These are phyloP conservation scores for Elsinoe arachidis DNA, from an alignment of 2,329 filamentous ascomycete species.

Conservation along the genomic window DNA sequence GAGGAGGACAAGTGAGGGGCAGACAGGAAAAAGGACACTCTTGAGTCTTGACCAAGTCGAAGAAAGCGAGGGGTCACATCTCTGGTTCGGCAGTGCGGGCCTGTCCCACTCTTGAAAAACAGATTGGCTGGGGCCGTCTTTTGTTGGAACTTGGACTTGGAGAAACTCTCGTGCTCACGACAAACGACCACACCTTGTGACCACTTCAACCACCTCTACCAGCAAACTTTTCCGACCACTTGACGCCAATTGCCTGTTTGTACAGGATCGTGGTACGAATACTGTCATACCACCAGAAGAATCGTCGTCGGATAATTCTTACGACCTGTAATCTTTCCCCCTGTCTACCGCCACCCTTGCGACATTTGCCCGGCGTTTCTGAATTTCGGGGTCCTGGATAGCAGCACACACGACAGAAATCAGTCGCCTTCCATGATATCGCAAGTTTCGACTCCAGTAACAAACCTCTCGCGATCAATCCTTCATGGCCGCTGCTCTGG, in stretches of 20 bases:
- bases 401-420: slow-evolving; percentile 1
- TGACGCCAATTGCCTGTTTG: neutral
- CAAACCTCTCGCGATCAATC: neutral
- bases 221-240: neutral
- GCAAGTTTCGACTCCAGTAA: neutral
- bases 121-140: slow-evolving; percentile 6
- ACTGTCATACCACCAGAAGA: neutral
- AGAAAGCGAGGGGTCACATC: slow-evolving; percentile 1
- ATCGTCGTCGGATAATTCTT: neutral
- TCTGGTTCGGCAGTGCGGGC: slow-evolving; percentile 5
- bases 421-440: slow-evolving; percentile 11
- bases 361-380: slow-evolving; percentile 3
- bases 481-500: slow-evolving; percentile 10
- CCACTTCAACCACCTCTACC: neutral
- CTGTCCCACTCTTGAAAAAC: neutral
- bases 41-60: neutral
- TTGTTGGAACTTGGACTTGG: neutral
- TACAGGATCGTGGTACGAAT: neutral
- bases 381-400: neutral
- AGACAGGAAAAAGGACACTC: neutral
- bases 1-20: neutral
- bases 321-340: neutral
- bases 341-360: neutral
- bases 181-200: slow-evolving; percentile 8
- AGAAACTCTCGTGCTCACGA: slow-evolving; percentile 3